Evolutionary conservation across 2,329 filamentous ascomycete genomes (phyloP).

Genomic region (Helotiales sp.): DNA sequence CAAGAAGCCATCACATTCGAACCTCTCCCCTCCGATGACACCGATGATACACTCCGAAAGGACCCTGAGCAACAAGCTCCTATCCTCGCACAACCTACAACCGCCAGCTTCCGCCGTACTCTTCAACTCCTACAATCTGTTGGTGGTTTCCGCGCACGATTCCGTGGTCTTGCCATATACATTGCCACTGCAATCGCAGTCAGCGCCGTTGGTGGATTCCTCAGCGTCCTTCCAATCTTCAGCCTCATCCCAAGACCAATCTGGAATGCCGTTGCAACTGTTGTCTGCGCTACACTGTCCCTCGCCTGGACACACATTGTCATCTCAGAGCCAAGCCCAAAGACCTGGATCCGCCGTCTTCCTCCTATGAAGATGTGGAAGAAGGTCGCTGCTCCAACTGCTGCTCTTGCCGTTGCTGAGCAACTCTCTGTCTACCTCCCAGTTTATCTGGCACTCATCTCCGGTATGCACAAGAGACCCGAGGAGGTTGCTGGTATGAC

Average conservation of each 20-base stretch:
- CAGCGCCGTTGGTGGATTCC: conserved; percentile 34
- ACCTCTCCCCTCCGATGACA: conserved; percentile 35
- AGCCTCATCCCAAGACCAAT: conserved; percentile 42
- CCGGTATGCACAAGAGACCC: conserved; percentile 32
- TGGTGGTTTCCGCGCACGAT: conserved; percentile 64
- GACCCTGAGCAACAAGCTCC: conserved; percentile 43
- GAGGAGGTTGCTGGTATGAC: conserved; percentile 26
- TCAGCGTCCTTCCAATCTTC: conserved; percentile 40
- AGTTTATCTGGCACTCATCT: conserved; percentile 44
- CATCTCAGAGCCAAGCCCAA: conserved; percentile 67
- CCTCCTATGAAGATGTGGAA: conserved; percentile 65
- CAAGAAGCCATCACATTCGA: conserved; percentile 50
- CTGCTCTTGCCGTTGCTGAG: conserved; percentile 59
- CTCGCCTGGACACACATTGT: conserved; percentile 85
- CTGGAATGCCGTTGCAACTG: conserved; percentile 54
- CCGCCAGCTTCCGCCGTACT: conserved; percentile 57
- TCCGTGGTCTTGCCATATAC: conserved; percentile 64
- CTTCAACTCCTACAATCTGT: conserved; percentile 61
- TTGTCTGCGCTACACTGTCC: conserved; percentile 66
- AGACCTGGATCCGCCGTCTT: conserved; percentile 64
- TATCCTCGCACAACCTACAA: conserved; percentile 57
- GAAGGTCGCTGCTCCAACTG: conserved; percentile 68
- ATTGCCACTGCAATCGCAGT: conserved; percentile 46
- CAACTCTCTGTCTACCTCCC: conserved; percentile 52
- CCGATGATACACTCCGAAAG: conserved; percentile 33